Percentiles rank a stretch among this genome's conserved stretches.
phyloP scores from a whole-genome alignment of 78 protist species.

The Dictyostelium intermedium region DNA sequence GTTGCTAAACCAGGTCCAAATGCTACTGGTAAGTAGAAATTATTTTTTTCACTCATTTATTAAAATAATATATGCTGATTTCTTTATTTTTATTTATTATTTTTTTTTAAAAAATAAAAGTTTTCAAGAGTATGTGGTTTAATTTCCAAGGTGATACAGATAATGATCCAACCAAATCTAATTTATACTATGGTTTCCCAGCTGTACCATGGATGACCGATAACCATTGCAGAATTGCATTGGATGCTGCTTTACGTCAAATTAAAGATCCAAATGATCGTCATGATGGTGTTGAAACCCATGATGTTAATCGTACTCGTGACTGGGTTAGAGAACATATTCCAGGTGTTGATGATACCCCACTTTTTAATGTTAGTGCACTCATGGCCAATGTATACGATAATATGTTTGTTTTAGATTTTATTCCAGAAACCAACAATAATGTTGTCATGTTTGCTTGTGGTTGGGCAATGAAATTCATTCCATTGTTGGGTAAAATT shows the following conservation, averaged over 20 bases:
- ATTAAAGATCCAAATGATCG: constrained; percentile 9
- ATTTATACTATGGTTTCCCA: constrained; percentile 17
- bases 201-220: neutral
- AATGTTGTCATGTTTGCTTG: neutral
- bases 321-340: neutral
- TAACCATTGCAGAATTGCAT: neutral
- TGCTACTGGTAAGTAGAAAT: neutral
- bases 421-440: neutral
- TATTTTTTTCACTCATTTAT: neutral
- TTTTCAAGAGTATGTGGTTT: constrained; percentile 14
- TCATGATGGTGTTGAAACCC: neutral
- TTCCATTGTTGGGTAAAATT: constrained; percentile 8
- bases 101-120: neutral
- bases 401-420: constrained; percentile 22
- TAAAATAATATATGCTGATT: neutral
- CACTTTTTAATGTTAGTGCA: neutral
- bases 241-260: neutral
- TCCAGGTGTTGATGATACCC: neutral
- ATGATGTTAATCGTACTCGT: neutral
- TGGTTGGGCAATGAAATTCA: constrained; percentile 32
- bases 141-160: neutral
- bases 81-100: neutral
- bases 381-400: constrained; percentile 1
- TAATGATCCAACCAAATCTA: neutral
- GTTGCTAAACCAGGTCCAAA: neutral